These are phyloP conservation scores for Aspergillus steynii DNA, from an alignment of 495 filamentous ascomycete species.

Conservation along the genomic window DNA sequence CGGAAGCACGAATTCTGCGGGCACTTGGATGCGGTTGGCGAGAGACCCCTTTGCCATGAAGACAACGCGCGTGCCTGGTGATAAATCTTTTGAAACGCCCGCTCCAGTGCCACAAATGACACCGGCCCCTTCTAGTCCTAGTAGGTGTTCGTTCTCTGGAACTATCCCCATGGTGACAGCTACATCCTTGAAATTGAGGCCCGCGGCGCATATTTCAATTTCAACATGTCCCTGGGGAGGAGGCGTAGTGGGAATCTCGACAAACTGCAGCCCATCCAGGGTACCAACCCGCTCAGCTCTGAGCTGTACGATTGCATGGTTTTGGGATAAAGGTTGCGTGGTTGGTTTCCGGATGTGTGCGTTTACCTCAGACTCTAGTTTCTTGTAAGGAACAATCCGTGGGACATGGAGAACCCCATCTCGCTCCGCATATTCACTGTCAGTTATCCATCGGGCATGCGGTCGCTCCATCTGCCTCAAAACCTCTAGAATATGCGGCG, in stretches of 20 bases:
- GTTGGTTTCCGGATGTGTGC: not conserved
- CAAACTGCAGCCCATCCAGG: conserved; percentile 8
- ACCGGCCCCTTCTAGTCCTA: conserved; percentile 46
- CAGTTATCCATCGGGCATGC: not conserved
- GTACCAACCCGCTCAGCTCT: conserved; percentile 1
- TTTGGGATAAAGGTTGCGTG: not conserved
- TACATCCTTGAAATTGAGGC: conserved; percentile 42
- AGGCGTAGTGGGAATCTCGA: conserved; percentile 50
- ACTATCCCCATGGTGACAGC: conserved; percentile 40
- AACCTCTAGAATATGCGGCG: not conserved
- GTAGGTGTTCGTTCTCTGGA: conserved; percentile 18
- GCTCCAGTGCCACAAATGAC: conserved; percentile 34
- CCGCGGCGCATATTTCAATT: conserved; percentile 26
- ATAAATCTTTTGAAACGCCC: conserved; percentile 20
- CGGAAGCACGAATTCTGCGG: conserved; percentile 22
- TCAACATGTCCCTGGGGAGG: conserved; percentile 36
- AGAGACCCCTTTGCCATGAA: conserved; percentile 34
- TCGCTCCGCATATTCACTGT: conserved; percentile 7
- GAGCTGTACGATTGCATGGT: not conserved
- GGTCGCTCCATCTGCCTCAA: not conserved
- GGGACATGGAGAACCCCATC: not conserved
- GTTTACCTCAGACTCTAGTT: not conserved
- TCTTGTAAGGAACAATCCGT: not conserved
- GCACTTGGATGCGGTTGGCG: conserved; percentile 20
- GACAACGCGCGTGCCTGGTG: conserved; percentile 45